A percentile compares a stretch with the other conserved stretches of the same genome.
phyloP scores from a whole-genome alignment of 108 stramenopile genomes.

The Skeletonema menzelii region DNA sequence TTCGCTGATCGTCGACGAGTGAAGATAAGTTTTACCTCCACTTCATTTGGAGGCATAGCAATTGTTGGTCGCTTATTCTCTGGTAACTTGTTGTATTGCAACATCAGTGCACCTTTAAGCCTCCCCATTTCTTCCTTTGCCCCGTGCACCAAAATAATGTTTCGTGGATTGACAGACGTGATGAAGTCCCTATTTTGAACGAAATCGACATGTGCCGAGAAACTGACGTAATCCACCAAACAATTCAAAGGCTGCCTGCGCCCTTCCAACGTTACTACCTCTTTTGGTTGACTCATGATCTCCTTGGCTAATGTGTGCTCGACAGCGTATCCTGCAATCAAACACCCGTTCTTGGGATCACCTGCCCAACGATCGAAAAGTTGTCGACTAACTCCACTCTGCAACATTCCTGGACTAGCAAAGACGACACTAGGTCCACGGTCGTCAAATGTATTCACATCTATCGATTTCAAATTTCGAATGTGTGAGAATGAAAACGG shows the following conservation, averaged over 20 bases:
- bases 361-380: slow-evolving; percentile 97
- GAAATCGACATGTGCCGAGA: slow-evolving; percentile 99
- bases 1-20: slow-evolving; percentile 86
- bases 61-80: slow-evolving; percentile 86
- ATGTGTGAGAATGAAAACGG: slow-evolving; percentile 91
- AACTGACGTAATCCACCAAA: slow-evolving; percentile 94
- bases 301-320: slow-evolving; percentile 98
- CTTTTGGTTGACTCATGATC: slow-evolving; percentile 92
- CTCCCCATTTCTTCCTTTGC: slow-evolving; percentile 96
- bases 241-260: slow-evolving; percentile 90
- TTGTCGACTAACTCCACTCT: slow-evolving; percentile 92
- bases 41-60: slow-evolving; percentile 88
- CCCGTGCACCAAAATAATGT: slow-evolving; percentile 98
- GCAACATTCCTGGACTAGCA: slow-evolving; percentile 98
- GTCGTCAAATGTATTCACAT: slow-evolving; percentile 90
- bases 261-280: slow-evolving; percentile 94
- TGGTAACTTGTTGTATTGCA: slow-evolving; percentile 78
- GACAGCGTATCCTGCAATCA: slow-evolving; percentile 98
- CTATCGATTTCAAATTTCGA: slow-evolving; percentile 87
- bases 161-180: slow-evolving; percentile 80
- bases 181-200: slow-evolving; percentile 95
- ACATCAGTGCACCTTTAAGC: slow-evolving; percentile 81
- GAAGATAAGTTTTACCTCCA: slow-evolving; percentile 85
- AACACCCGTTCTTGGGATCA: slow-evolving; percentile 94
- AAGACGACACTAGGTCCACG: slow-evolving; percentile 95